A percentile compares a stretch with the other conserved stretches of the same genome.
These are phyloP conservation scores for Pythium monospermum DNA, from an alignment of 352 stramenopile genomes.

Conservation along the genomic window DNA sequence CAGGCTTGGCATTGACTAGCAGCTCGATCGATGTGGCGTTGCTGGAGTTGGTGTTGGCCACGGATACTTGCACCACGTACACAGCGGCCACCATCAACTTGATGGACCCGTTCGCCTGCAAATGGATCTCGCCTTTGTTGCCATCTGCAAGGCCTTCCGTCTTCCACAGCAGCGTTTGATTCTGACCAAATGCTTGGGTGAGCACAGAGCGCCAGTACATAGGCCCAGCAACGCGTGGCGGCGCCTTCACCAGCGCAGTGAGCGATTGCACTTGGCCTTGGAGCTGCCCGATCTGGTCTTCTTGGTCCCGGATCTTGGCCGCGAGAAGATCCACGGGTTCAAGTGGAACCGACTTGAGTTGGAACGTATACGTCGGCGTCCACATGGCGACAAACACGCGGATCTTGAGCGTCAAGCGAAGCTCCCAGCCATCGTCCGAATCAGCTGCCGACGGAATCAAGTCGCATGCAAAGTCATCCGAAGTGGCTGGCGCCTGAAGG, in stretches of 20 bases:
- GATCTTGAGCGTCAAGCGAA: constrained; percentile 6
- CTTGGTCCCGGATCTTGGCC: constrained; percentile 14
- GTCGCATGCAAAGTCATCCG: background rate
- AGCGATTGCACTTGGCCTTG: background rate
- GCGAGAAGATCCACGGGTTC: constrained; percentile 4
- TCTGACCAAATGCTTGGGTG: background rate
- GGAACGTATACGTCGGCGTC: constrained; percentile 7
- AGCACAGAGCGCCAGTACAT: background rate
- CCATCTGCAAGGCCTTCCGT: background rate
- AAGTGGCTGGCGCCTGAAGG: background rate
- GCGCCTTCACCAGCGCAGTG: too few relatives aligned
- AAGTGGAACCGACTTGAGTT: constrained; percentile 9
- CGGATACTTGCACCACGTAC: constrained; percentile 5
- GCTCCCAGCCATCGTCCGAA: background rate
- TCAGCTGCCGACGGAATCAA: background rate
- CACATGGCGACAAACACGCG: constrained; percentile 6
- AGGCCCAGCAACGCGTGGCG: too few relatives aligned
- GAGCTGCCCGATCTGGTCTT: background rate
- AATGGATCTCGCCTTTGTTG: background rate
- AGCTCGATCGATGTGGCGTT: constrained; percentile 6
- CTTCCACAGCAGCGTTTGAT: constrained; percentile 6
- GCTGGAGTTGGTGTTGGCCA: constrained; percentile 6
- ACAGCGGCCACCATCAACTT: background rate
- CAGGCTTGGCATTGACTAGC: background rate
- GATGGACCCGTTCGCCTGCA: background rate